These are phyloP conservation scores for Alternaria sp. DNA, from an alignment of 2,329 filamentous ascomycete genomes.

Conservation along the genomic window DNA sequence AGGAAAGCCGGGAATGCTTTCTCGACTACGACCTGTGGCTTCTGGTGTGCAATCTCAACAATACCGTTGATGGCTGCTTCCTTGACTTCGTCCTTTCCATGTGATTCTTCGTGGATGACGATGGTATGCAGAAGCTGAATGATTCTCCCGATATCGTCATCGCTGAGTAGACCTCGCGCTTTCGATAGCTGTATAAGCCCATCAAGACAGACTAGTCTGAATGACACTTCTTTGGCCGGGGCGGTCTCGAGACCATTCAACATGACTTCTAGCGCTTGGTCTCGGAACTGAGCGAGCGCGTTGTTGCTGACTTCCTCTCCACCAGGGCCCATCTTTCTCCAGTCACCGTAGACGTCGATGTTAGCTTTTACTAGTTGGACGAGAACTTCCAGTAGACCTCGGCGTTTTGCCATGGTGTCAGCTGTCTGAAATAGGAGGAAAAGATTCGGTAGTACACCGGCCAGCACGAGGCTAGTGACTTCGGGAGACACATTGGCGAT, in stretches of 20 bases:
- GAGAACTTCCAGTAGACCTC: constrained; percentile 67
- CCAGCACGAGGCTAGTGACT: constrained; percentile 62
- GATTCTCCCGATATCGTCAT: constrained; percentile 54
- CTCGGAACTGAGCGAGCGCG: constrained; percentile 48
- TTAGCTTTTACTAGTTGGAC: constrained; percentile 65
- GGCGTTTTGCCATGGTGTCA: constrained; percentile 66
- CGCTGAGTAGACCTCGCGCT: constrained; percentile 49
- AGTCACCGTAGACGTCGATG: constrained; percentile 62
- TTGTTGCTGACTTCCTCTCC: constrained; percentile 41
- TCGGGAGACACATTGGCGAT: constrained; percentile 62
- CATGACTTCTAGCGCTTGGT: constrained; percentile 52
- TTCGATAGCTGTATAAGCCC: constrained; percentile 53
- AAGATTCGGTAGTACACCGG: constrained; percentile 63
- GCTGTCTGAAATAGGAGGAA: constrained; percentile 66
- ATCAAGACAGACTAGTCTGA: constrained; percentile 54
- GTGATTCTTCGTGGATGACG: constrained; percentile 64
- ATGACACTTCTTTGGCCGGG: constrained; percentile 57
- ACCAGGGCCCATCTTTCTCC: constrained; percentile 54
- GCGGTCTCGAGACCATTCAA: constrained; percentile 52
- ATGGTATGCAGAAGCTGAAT: constrained; percentile 68
- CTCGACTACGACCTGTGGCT: constrained; percentile 67
- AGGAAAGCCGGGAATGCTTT: constrained; percentile 71
- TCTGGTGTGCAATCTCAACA: constrained; percentile 66
- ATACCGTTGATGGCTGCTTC: constrained; percentile 64
- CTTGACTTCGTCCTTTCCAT: constrained; percentile 63